Evolutionary conservation across 495 filamentous ascomycete genomes (phyloP), one percentile per base, ranked within the genome.

Genomic region (Hypoxylon lenormandii): DNA sequence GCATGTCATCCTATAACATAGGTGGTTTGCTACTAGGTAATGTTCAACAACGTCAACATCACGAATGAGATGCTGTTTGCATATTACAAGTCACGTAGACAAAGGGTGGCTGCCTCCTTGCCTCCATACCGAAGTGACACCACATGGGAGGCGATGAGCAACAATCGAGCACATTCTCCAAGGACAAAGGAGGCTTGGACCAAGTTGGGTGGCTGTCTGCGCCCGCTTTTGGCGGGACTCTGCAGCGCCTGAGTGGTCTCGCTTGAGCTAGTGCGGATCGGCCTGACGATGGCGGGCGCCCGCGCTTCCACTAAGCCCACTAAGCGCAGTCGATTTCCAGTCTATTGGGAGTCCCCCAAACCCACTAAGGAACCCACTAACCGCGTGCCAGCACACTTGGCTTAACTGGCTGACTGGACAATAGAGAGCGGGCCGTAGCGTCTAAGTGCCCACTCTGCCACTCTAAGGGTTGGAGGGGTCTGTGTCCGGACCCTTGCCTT

Each of bases 361-460:
- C 30, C 30, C 30, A 33, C 30, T 33, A 11, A 33, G 30, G 10
- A 33, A 33, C 30, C 30, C 36, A 42, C 52, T 42, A 15, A 28
- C 10, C 21, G 36, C 37, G 52, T 55, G 52, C 37, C 37, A 55
- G 8, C 19, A 30, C 52, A 55, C 23, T 5, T n/a, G n/a, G n/a
- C n/a, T n/a, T n/a, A n/a, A n/a, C 30, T 33, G 26, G 26, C 30
- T 33, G 1, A 33, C 15, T 55, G 37, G 52, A 43, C 36, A 43
- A 23, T 43, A 57, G 53, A 33, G 30, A n/a, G 53, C 53, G 53
- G 53, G 22, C 53, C 38, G 53, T 45, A 46, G 53, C 53, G 53
- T 23, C 15, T 33, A 6, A 30, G 28, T 23, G 23, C 10, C 16
- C 36, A 18, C 21, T 26, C 23, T 26, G 5, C n/a, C n/a, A n/a